phyloP scores from a whole-genome alignment of 192 early-diverging fungal genomes.

The Thamnidium elegans region DNA sequence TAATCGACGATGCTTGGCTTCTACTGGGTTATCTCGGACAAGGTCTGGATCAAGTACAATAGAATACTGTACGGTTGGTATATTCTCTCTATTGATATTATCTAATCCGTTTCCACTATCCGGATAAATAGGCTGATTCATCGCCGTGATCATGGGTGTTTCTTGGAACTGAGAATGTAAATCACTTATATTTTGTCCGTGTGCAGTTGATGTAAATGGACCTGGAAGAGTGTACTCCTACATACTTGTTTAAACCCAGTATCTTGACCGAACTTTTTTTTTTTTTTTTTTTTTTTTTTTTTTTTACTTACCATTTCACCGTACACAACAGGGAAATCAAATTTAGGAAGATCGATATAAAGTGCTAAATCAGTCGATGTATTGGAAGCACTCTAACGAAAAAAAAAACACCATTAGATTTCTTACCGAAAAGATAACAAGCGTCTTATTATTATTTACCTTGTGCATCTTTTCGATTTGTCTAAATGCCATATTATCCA shows the following conservation, averaged over 20 bases:
- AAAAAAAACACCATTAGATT: neutral
- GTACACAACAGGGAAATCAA: conserved; percentile 95
- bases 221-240: conserved; percentile 58
- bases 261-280: no score
- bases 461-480: conserved; percentile 83
- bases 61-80: conserved; percentile 16
- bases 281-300: no score
- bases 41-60: conserved; percentile 82
- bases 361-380: conserved; percentile 66
- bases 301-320: conserved; percentile 68
- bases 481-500: conserved; percentile 87
- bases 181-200: no score
- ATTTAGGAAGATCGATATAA: conserved; percentile 89
- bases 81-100: neutral
- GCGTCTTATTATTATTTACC: conserved; percentile 32
- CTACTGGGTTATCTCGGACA: conserved; percentile 88
- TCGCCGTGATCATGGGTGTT: conserved; percentile 18
- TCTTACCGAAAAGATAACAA: no score
- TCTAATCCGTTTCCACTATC: neutral
- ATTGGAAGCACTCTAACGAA: conserved; percentile 31
- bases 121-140: conserved; percentile 17
- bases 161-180: conserved; percentile 10
- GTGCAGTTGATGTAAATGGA: conserved; percentile 18
- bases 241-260: neutral
- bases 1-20: conserved; percentile 89